Percentiles rank a stretch among this genome's conserved stretches.
phyloP scores from a whole-genome alignment of 176 grass and related monocot genomes.

The Secale cereale region DNA sequence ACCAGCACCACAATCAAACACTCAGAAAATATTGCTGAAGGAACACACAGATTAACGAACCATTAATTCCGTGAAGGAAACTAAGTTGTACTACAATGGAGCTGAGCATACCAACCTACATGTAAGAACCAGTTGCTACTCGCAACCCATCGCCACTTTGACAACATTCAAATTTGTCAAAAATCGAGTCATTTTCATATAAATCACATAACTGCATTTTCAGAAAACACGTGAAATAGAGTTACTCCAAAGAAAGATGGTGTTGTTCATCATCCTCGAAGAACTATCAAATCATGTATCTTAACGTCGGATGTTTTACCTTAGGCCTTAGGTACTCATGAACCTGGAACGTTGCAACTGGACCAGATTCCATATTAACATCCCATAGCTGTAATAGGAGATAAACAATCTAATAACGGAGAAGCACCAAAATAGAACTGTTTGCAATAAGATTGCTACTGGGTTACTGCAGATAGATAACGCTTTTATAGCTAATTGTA shows the following conservation, averaged over 20 bases:
- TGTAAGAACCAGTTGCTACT: slow-evolving; percentile 95
- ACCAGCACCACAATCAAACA: too few species aligned
- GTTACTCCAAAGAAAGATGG: neutral
- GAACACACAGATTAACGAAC: slow-evolving; percentile 23
- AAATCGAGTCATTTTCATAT: too few species aligned
- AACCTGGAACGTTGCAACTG: slow-evolving; percentile 85
- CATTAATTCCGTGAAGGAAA: slow-evolving; percentile 26
- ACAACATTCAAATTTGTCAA: too few species aligned
- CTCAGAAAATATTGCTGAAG: too few species aligned
- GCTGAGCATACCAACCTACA: slow-evolving; percentile 37
- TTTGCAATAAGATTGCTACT: too few species aligned
- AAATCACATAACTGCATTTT: slow-evolving; percentile 62
- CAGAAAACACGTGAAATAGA: slow-evolving; percentile 25
- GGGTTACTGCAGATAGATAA: too few species aligned
- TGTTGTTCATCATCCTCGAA: slow-evolving; percentile 4
- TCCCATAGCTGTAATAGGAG: too few species aligned
- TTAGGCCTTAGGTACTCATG: slow-evolving; percentile 94
- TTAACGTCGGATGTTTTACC: slow-evolving; percentile 48
- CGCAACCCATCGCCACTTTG: slow-evolving; percentile 83
- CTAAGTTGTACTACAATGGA: neutral
- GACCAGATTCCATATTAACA: slow-evolving; percentile 85
- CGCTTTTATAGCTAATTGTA: too few species aligned
- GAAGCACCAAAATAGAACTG: too few species aligned
- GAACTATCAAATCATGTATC: slow-evolving; percentile 15
- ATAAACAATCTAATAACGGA: too few species aligned